Base-by-base conservation (phyloP, 1,284 basidiomycete species). In the Ceratobasidium sp. region DNA sequence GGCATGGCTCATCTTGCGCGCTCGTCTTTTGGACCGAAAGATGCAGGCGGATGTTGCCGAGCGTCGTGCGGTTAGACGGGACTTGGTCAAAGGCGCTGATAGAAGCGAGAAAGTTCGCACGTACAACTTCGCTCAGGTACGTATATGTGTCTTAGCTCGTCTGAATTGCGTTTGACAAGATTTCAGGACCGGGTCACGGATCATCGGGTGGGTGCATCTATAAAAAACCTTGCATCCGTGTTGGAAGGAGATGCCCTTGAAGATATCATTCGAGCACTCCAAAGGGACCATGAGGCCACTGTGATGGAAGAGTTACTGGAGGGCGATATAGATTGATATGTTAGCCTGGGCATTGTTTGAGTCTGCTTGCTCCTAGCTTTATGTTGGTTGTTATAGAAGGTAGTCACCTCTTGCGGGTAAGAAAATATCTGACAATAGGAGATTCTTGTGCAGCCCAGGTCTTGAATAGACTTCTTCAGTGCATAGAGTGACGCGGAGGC, bases 81-180 rank as follows among this genome's bases (percentile, higher is more conserved):
- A 86, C 80, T 91, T 98, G 54, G 92, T 98, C 17, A 90, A 91
- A 69, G 91, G 92, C 0, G 92, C 92, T 1, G 94, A 96, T 82
- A 87, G 96, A 26, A 95, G 94, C 81, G 96, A 98, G 82, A 98
- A 98, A 84, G 93, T 98, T 78, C 87, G 96, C 78, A 98, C 97
- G 5, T 98, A 98, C 84, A 97, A 97, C 82, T 96, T 92, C 83
- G 91, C 94, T 0, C 95, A 96, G 88, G 94, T 90, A 70, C 12
- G 86, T 82, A 23, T 56, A 33, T 48, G 46, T 17, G 6, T 38
- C 46, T 10, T 15, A n/a, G 12, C 40, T 54, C 10, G 38, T 46
- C 15, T 20, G 20, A 44, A 20, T 26, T 26, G 42, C 71, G 71
- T 13, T 20, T 4, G 77, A 46, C 26, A 38, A 6, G 33, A 57